Conservation (phyloP, 768 basidiomycete species). For the Psilocybe azurescens region DNA sequence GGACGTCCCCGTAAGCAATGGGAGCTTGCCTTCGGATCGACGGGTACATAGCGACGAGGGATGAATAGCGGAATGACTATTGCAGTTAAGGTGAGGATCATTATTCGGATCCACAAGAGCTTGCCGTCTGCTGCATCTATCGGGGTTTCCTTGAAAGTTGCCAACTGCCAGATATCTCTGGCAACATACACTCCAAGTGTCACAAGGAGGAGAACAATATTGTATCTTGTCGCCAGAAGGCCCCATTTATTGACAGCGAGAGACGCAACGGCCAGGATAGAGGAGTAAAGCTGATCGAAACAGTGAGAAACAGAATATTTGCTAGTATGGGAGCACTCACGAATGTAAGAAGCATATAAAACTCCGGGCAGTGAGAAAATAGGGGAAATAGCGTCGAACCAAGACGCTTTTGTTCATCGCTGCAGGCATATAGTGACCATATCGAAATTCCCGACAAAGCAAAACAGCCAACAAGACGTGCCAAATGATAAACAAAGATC, state of each 20-base stretch:
- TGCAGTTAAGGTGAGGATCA: slow-evolving; percentile 45
- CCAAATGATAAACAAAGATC: background rate
- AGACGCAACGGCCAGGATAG: slow-evolving; percentile 42
- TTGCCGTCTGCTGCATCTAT: slow-evolving; percentile 47
- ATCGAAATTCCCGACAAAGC: background rate
- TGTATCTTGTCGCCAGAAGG: slow-evolving; percentile 28
- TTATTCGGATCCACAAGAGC: slow-evolving; percentile 55
- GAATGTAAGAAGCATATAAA: background rate
- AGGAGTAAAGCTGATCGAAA: background rate
- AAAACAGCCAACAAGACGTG: background rate
- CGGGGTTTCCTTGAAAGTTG: slow-evolving; percentile 49
- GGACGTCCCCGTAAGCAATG: background rate
- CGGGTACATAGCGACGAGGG: slow-evolving; percentile 59
- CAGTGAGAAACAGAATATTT: background rate
- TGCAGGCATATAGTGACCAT: background rate
- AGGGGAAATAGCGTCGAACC: background rate
- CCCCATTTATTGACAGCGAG: slow-evolving; percentile 33
- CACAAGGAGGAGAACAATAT: slow-evolving; percentile 33
- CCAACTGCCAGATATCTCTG: slow-evolving; percentile 62
- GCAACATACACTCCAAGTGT: slow-evolving; percentile 51
- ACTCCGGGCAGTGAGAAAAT: background rate
- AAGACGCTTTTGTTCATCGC: background rate
- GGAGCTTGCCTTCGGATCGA: slow-evolving; percentile 47
- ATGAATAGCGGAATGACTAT: slow-evolving; percentile 55
- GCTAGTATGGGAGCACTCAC: background rate